Evolutionary conservation across 306 rosid species (phyloP).

Genomic region (Dalbergia cochinchinensis): DNA sequence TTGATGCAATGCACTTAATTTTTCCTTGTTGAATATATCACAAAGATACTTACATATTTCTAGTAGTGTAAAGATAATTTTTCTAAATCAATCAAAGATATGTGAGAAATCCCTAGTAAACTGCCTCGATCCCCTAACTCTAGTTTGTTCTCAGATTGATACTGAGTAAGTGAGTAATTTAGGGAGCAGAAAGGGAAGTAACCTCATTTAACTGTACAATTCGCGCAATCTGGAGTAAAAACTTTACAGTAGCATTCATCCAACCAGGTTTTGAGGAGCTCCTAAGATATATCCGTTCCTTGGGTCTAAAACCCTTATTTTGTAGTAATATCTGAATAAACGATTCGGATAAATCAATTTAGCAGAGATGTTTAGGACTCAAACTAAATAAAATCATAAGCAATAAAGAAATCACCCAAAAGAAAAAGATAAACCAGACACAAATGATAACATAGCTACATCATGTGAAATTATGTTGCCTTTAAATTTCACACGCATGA

Average conservation of each 20-base stretch:
- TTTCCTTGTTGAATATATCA: constrained; percentile 36
- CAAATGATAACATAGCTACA: constrained; percentile 4
- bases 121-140: constrained; percentile 28
- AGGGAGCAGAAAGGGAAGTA: constrained; percentile 46
- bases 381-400: constrained; percentile 13
- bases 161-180: constrained; percentile 32
- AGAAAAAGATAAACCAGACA: constrained; percentile 12
- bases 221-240: constrained; percentile 68
- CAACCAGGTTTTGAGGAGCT: constrained; percentile 50
- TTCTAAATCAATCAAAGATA: constrained; percentile 1
- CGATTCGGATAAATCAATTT: constrained; percentile 30
- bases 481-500: constrained; percentile 15
- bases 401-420: constrained; percentile 3
- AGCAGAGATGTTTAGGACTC: constrained; percentile 29
- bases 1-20: constrained; percentile 25
- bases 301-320: constrained; percentile 65
- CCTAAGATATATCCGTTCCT: constrained; percentile 58
- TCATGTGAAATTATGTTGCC: constrained; percentile 14
- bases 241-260: constrained; percentile 54
- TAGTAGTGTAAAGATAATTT: constrained; percentile 7
- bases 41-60: constrained; percentile 13
- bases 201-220: constrained; percentile 88
- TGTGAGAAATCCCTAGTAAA: constrained; percentile 4
- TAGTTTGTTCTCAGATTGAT: constrained; percentile 32
- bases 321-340: constrained; percentile 67